Evolutionary conservation across 768 basidiomycete genomes (phyloP).

Genomic region (Mycena kentingensis): DNA sequence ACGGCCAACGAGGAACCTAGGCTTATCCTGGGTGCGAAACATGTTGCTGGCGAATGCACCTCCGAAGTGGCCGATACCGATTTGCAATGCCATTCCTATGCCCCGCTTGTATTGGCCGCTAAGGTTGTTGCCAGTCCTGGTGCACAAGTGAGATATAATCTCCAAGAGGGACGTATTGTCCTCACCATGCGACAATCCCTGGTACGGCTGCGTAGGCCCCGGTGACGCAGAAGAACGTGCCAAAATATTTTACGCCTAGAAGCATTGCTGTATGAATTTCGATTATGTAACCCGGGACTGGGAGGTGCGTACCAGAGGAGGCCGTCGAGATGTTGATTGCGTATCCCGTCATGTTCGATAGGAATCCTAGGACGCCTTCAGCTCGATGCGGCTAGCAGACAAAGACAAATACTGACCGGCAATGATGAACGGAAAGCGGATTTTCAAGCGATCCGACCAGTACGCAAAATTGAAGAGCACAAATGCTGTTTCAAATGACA

Average conservation of each 20-base stretch:
- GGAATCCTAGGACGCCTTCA: slow-evolving; percentile 6
- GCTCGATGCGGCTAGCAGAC: neutral
- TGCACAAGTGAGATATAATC: neutral
- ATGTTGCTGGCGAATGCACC: slow-evolving; percentile 67
- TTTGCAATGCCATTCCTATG: slow-evolving; percentile 66
- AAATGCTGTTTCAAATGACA: slow-evolving; percentile 41
- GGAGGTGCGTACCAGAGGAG: slow-evolving; percentile 21
- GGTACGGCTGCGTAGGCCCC: slow-evolving; percentile 67
- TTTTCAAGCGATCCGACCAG: slow-evolving; percentile 57
- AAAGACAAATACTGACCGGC: slow-evolving; percentile 45
- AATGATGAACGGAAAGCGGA: slow-evolving; percentile 61
- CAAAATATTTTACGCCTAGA: slow-evolving; percentile 66
- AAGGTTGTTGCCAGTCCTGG: slow-evolving; percentile 67
- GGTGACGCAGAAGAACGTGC: slow-evolving; percentile 66
- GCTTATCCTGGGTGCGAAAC: slow-evolving; percentile 58
- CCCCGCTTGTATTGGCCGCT: slow-evolving; percentile 72
- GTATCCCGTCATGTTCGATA: slow-evolving; percentile 51
- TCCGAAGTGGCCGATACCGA: slow-evolving; percentile 63
- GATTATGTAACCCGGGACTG: neutral
- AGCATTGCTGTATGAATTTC: neutral
- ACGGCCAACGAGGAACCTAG: slow-evolving; percentile 67
- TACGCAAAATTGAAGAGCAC: slow-evolving; percentile 52
- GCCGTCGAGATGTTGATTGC: slow-evolving; percentile 61
- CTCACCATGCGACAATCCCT: slow-evolving; percentile 62
- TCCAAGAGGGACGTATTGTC: neutral